Conservation (phyloP, 805 yeast species). For the Komagataella populi region DNA sequence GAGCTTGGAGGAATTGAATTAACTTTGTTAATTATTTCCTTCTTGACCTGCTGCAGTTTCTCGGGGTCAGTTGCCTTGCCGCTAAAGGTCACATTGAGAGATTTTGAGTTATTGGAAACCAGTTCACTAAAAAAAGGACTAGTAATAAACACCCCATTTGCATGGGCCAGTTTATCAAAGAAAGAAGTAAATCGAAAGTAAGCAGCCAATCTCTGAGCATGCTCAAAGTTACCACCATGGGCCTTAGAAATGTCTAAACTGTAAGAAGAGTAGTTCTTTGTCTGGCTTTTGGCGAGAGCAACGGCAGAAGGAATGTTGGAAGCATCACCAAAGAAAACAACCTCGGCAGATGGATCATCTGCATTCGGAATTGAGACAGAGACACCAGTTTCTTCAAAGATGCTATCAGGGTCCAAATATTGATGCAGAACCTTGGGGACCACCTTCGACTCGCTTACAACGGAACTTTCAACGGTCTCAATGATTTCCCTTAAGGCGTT, state of each 20-base stretch:
- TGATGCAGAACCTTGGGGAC: conserved; percentile 62
- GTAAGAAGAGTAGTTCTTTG: conserved; percentile 48
- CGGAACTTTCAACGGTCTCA: conserved; percentile 25
- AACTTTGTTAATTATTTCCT: conserved; percentile 58
- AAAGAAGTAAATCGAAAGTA: conserved; percentile 42
- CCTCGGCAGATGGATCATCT: conserved; percentile 27
- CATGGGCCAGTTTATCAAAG: conserved; percentile 29
- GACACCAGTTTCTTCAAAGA: conserved; percentile 42
- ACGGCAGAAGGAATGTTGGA: conserved; percentile 47
- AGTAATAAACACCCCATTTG: conserved; percentile 26
- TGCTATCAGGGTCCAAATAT: conserved; percentile 43
- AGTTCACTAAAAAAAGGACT: conserved; percentile 34
- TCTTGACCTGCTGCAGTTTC: conserved; percentile 41
- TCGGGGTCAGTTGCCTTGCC: conserved; percentile 9
- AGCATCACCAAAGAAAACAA: conserved; percentile 50
- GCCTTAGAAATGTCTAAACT: conserved; percentile 77
- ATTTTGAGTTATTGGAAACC: conserved; percentile 20
- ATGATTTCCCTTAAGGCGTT: conserved; percentile 32
- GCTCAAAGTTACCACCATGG: conserved; percentile 66
- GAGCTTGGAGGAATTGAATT: conserved; percentile 60
- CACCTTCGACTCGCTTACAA: conserved; percentile 39
- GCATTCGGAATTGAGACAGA: conserved; percentile 38
- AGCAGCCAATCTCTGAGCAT: conserved; percentile 64
- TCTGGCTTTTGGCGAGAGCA: conserved; percentile 40
- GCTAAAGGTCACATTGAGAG: conserved; percentile 19